Conservation (phyloP, 768 basidiomycete species). For the Mycena filopes region DNA sequence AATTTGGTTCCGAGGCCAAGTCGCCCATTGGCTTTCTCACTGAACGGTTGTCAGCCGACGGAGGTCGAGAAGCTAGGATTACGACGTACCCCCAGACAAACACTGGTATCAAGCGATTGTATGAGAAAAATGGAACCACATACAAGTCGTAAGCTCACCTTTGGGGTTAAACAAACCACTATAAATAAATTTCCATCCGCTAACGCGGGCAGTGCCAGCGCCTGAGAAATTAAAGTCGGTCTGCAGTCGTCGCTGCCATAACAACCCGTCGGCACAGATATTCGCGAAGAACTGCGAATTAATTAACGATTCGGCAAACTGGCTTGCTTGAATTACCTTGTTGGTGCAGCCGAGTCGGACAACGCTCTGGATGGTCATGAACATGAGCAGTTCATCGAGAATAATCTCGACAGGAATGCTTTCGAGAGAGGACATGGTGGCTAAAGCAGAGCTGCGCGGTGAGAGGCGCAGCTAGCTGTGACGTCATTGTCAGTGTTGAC, state of each 20-base stretch:
- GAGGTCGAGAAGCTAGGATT: background rate
- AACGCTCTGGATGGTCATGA: slow-evolving; percentile 64
- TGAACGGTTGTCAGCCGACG: slow-evolving; percentile 40
- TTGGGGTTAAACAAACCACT: slow-evolving; percentile 71
- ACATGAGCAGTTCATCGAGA: slow-evolving; percentile 75
- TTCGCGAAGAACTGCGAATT: slow-evolving; percentile 63
- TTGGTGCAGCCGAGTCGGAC: slow-evolving; percentile 69
- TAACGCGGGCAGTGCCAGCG: slow-evolving; percentile 75
- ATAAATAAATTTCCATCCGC: slow-evolving; percentile 87
- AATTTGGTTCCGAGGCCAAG: slow-evolving; percentile 60
- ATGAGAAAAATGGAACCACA: slow-evolving; percentile 11
- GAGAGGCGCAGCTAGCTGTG: background rate
- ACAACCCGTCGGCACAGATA: slow-evolving; percentile 74
- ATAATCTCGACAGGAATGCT: slow-evolving; percentile 82
- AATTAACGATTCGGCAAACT: background rate
- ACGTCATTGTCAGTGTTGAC: too few species aligned
- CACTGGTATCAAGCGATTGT: slow-evolving; percentile 43
- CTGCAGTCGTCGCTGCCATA: slow-evolving; percentile 79
- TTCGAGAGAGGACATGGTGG: slow-evolving; percentile 52
- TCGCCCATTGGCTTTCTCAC: slow-evolving; percentile 70
- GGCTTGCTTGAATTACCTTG: slow-evolving; percentile 47
- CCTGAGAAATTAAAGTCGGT: slow-evolving; percentile 84
- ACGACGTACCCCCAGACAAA: slow-evolving; percentile 62
- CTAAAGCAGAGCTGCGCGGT: too few species aligned
- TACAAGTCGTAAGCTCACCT: slow-evolving; percentile 56